A percentile compares a stretch with the other conserved stretches of the same genome.
These are phyloP conservation scores for Teratosphaeria viscida DNA, from an alignment of 2,329 filamentous ascomycete genomes.

Conservation along the genomic window DNA sequence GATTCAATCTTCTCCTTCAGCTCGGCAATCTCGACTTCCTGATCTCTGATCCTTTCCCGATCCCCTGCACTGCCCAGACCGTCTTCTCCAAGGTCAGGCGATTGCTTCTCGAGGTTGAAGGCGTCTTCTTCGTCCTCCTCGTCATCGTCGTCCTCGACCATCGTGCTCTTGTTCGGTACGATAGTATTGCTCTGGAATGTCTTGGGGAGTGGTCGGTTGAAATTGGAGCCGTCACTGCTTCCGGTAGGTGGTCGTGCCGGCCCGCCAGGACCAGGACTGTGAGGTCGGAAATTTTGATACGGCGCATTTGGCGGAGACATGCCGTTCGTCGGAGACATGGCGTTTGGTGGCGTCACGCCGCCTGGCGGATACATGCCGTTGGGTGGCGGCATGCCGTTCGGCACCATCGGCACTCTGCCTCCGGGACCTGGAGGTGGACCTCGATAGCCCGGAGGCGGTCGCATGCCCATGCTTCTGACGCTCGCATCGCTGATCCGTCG, in stretches of 20 bases:
- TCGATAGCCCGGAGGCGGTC: constrained; percentile 23
- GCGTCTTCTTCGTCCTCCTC: constrained; percentile 35
- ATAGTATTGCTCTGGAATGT: constrained; percentile 84
- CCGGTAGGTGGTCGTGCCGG: constrained; percentile 40
- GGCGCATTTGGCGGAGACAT: constrained; percentile 7
- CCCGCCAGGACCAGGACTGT: constrained; percentile 21
- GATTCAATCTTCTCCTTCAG: constrained; percentile 62
- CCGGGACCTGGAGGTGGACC: constrained; percentile 12
- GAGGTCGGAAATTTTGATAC: constrained; percentile 22
- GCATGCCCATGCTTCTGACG: constrained; percentile 38
- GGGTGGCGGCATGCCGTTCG: constrained; percentile 9
- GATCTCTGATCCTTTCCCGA: constrained; percentile 62
- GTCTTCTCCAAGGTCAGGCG: constrained; percentile 7
- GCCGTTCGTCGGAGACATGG: constrained; percentile 5
- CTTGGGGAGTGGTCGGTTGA: constrained; percentile 69
- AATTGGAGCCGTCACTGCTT: constrained; percentile 16
- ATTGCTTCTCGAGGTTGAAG: constrained; percentile 17
- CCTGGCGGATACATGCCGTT: not conserved
- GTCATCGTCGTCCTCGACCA: constrained; percentile 85
- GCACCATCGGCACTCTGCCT: constrained; percentile 10
- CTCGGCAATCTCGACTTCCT: constrained; percentile 64
- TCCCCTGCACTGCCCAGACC: constrained; percentile 37
- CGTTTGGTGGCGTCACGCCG: constrained; percentile 6
- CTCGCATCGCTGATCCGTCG: constrained; percentile 53
- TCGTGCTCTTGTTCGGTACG: constrained; percentile 92